Evolutionary conservation across 352 stramenopile genomes (phyloP), one percentile per base, ranked within the genome.

Genomic region (Phytopythium helicoides): DNA sequence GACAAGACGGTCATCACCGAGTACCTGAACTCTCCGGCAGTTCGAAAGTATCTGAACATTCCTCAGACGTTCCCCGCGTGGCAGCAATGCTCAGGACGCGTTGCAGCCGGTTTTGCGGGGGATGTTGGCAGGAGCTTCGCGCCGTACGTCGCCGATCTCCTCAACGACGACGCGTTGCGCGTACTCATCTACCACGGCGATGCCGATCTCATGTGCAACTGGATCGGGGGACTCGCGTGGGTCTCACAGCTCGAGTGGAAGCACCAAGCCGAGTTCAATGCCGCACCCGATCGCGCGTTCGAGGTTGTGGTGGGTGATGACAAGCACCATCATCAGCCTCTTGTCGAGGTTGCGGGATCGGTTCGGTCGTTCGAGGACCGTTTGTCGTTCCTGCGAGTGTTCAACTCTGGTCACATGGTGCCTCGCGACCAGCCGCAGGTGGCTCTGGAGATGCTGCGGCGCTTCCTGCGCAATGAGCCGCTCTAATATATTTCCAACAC

Each of bases 61-160:
- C 68, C 64, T 7, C 44, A 54, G 21, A 37, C 64, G 15, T 53
- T 68, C 9, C 33, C 48, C 19, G 31, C 52, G 39, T 98, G 94
- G 94, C 53, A 93, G 44, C 69, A 81, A 18, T 98, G 91, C 68
- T 97, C 96, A 56, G 85, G 80, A 51, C 62, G 81, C 6, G 84
- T 98, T 23, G 87, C 87, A 61, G 51, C 72, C 26, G 73, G 78
- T 16, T 98, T 98, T 60, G 62, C 36, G 7, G 40, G 58, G 11
- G 57, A 69, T 26, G 19, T 59, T 12, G 60, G 63, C 47, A 69
- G 54, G 34, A 64, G 57, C 26, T 36, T 62, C 6, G 54, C 63
- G 25, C 38, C 42, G 54, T 60, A 66, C 14, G 19, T 71, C n/a
- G 47, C 45, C 1, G 62, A 67, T 14, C 47, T 71, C 2, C 41